Evolutionary conservation across 306 rosid genomes (phyloP).

Genomic region (Sicyos edulis): DNA sequence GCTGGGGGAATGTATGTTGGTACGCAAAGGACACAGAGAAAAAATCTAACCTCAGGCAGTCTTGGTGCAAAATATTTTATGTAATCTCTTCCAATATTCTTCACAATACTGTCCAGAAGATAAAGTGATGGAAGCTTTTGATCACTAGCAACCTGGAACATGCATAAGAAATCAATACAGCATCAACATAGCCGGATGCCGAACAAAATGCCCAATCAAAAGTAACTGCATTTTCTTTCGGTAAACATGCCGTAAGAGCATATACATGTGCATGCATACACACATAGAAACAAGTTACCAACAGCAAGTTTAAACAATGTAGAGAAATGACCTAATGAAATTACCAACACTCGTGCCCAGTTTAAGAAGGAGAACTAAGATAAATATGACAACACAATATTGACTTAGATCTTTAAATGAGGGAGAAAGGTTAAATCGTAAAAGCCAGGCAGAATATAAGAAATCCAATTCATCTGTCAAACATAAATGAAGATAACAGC

Average conservation of each 20-base stretch:
- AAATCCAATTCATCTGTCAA: no score
- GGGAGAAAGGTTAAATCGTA: conserved; percentile 8
- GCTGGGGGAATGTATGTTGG: not conserved
- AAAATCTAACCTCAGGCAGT: conserved; percentile 82
- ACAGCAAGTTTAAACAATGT: not conserved
- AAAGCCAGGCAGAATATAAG: not conserved
- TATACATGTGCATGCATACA: not conserved
- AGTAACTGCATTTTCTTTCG: not conserved
- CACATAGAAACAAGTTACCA: not conserved
- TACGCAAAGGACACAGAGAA: conserved; percentile 10
- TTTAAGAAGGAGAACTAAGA: not conserved
- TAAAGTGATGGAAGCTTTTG: conserved; percentile 93
- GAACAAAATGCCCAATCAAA: not conserved
- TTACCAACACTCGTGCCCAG: no score
- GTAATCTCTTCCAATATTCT: conserved; percentile 93
- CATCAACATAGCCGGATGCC: conserved; percentile 3
- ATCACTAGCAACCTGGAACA: conserved; percentile 82
- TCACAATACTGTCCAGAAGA: conserved; percentile 91
- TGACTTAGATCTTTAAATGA: not conserved
- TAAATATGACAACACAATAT: not conserved
- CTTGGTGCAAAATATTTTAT: conserved; percentile 72
- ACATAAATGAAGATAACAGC: not conserved
- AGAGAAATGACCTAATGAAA: not conserved
- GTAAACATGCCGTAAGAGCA: not conserved
- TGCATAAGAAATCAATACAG: conserved; percentile 1